These are phyloP conservation scores for Lactifluus hygrophoroides DNA, from an alignment of 768 basidiomycete species.

Conservation along the genomic window DNA sequence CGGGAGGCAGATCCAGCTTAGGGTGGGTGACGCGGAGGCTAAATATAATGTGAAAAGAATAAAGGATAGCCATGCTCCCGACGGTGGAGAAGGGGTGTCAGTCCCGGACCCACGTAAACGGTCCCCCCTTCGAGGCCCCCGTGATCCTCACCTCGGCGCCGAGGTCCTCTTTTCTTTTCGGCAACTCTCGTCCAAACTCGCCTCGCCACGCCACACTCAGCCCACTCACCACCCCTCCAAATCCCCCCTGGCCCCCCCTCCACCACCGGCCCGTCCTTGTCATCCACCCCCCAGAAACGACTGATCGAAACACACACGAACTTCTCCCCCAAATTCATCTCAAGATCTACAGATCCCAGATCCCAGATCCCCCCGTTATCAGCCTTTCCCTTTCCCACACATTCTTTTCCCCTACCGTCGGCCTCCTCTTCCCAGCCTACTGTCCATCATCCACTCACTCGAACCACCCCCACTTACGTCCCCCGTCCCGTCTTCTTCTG, in stretches of 20 bases:
- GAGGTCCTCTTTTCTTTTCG: slow-evolving; percentile 30
- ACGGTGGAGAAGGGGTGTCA: slow-evolving; percentile 33
- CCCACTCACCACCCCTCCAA: slow-evolving; percentile 13
- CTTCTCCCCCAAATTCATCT: slow-evolving; percentile 22
- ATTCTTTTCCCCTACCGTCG: not conserved
- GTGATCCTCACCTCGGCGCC: slow-evolving; percentile 33
- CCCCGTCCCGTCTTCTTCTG: too few relatives aligned
- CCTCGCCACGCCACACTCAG: slow-evolving; percentile 19
- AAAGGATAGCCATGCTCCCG: slow-evolving; percentile 29
- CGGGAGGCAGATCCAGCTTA: slow-evolving; percentile 25
- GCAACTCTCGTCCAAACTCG: slow-evolving; percentile 25
- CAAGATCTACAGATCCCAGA: slow-evolving; percentile 20
- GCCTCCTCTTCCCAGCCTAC: not conserved
- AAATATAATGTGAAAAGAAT: slow-evolving; percentile 24
- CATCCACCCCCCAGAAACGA: slow-evolving; percentile 19
- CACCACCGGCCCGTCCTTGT: slow-evolving; percentile 28
- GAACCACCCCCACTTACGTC: not conserved
- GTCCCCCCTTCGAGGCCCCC: slow-evolving; percentile 16
- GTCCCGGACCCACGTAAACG: slow-evolving; percentile 18
- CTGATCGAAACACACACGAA: slow-evolving; percentile 18
- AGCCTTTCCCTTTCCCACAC: slow-evolving; percentile 15
- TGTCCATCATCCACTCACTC: not conserved
- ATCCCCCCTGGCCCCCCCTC: too few relatives aligned
- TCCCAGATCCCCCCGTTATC: slow-evolving; percentile 17
- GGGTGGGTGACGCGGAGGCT: slow-evolving; percentile 27